phyloP scores from a whole-genome alignment of 2,329 filamentous ascomycete species.

The Pyrenophora tritici-repentis region DNA sequence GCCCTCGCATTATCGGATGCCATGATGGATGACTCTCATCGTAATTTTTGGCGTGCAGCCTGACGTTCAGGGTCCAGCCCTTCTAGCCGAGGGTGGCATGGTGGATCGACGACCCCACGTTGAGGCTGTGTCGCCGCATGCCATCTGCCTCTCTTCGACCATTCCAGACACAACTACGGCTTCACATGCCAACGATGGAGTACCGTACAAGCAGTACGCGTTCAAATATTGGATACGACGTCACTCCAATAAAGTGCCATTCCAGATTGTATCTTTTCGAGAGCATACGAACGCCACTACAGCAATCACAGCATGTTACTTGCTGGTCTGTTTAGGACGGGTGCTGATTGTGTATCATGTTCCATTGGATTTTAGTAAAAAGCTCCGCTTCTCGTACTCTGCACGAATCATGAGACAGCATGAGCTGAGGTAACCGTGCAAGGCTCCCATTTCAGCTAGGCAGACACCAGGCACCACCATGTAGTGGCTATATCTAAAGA shows the following conservation, averaged over 20 bases:
- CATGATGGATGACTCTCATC: slow-evolving; percentile 21
- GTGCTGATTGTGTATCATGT: background rate
- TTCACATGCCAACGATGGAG: no score
- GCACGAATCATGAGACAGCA: slow-evolving; percentile 1
- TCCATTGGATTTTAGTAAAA: slow-evolving; percentile 6
- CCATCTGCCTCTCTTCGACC: background rate
- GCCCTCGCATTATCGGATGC: slow-evolving; percentile 33
- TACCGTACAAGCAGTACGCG: no score
- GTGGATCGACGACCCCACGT: slow-evolving; percentile 3
- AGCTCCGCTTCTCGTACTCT: slow-evolving; percentile 2
- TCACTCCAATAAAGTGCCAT: no score
- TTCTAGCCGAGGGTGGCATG: slow-evolving; percentile 9
- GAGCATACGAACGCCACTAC: no score
- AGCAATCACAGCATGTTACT: background rate
- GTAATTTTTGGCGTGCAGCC: slow-evolving; percentile 33
- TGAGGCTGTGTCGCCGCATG: background rate
- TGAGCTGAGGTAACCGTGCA: slow-evolving; percentile 11
- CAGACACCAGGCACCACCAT: slow-evolving; percentile 14
- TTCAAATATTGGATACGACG: no score
- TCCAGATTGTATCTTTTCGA: no score
- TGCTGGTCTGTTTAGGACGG: background rate
- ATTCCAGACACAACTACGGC: no score
- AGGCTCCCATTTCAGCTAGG: slow-evolving; percentile 17
- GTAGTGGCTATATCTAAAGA: background rate
- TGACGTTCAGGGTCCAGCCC: slow-evolving; percentile 32